A percentile compares a stretch with the other conserved stretches of the same genome.
Conservation (phyloP, 169 alveolate species). For the Eimeria tenella region DNA sequence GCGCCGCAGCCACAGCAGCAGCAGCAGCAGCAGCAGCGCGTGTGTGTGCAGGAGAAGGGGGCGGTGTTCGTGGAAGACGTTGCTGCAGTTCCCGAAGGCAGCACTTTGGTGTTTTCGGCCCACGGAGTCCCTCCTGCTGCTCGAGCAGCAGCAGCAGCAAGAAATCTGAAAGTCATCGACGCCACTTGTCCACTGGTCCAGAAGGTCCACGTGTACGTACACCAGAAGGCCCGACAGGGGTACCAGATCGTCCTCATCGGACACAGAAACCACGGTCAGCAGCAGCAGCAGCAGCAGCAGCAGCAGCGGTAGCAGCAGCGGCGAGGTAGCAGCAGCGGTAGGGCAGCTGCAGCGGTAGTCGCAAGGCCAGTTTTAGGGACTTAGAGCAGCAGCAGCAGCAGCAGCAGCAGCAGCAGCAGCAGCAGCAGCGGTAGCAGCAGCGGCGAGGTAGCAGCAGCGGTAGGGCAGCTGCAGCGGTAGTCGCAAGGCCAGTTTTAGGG, state of each 20-base stretch:
- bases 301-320: slow-evolving; percentile 23
- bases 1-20: no score
- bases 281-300: no score
- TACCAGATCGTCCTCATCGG: slow-evolving; percentile 89
- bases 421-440: no score
- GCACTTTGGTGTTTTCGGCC: slow-evolving; percentile 87
- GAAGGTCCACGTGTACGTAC: slow-evolving; percentile 91
- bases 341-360: neutral
- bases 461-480: neutral
- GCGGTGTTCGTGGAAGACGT: slow-evolving; percentile 89
- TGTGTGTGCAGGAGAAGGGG: slow-evolving; percentile 84
- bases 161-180: slow-evolving; percentile 86
- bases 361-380: neutral
- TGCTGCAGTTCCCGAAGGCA: slow-evolving; percentile 85
- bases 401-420: no score
- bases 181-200: slow-evolving; percentile 92
- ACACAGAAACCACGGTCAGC: slow-evolving; percentile 85
- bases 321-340: neutral
- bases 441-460: slow-evolving; percentile 17
- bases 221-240: slow-evolving; percentile 89
- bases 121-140: slow-evolving; percentile 91
- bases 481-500: neutral
- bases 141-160: slow-evolving; percentile 83
- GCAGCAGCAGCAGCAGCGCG: no score
- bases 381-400: slow-evolving; percentile 41